These are phyloP conservation scores for Alternaria novae-zelandiae DNA, from an alignment of 2,329 filamentous ascomycete species.

Conservation along the genomic window DNA sequence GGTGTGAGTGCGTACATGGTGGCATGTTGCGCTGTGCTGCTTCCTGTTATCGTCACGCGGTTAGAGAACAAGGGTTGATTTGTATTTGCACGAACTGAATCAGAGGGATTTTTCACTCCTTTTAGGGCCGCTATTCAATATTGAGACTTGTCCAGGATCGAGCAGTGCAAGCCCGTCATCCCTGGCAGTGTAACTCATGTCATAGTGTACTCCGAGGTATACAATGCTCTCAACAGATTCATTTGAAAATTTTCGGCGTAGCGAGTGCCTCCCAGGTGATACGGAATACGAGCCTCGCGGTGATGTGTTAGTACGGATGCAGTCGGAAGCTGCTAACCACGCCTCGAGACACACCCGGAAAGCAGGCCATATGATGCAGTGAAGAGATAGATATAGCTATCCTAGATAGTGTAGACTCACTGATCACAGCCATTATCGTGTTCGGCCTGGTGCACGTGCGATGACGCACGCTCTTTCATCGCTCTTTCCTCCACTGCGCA, in stretches of 20 bases:
- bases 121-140: not conserved
- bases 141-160: not conserved
- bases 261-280: not conserved
- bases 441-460: not conserved
- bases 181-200: not conserved
- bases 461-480: not conserved
- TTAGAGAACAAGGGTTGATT: not conserved
- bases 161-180: not conserved
- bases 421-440: not conserved
- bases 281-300: not conserved
- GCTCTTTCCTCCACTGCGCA: not conserved
- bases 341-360: not conserved
- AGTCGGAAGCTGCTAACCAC: not conserved
- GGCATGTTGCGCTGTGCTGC: not conserved
- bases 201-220: not conserved
- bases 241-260: not conserved
- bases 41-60: not conserved
- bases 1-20: constrained; percentile 23
- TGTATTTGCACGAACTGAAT: not conserved
- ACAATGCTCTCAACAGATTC: not conserved
- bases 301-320: not conserved
- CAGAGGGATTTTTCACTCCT: not conserved
- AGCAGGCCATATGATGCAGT: not conserved
- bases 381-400: not conserved
- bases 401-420: not conserved